Percentiles rank a stretch among this genome's conserved stretches.
Conservation (phyloP, 352 stramenopile genomes). For the Phytophthora vignae region DNA sequence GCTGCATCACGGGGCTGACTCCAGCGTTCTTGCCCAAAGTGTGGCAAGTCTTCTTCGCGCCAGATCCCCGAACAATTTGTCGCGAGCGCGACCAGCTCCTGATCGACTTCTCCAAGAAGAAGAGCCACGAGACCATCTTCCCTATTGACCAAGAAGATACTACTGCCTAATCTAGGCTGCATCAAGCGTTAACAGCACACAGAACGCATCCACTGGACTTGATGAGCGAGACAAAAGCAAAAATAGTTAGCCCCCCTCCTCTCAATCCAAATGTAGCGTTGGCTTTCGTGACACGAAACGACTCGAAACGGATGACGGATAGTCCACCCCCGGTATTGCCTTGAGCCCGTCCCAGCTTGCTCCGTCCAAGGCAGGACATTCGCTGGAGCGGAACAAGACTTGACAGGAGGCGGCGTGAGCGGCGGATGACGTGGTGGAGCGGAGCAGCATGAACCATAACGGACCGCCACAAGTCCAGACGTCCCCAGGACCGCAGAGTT, state of each 20-base stretch:
- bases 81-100: slow-evolving; percentile 55
- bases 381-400: background rate
- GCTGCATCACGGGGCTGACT: slow-evolving; percentile 38
- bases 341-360: background rate
- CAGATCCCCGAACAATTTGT: slow-evolving; percentile 56
- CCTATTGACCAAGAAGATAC: slow-evolving; percentile 44
- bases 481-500: slow-evolving; percentile 11
- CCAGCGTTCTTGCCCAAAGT: slow-evolving; percentile 43
- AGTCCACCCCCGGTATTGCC: background rate
- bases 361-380: background rate
- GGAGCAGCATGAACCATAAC: slow-evolving; percentile 27
- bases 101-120: slow-evolving; percentile 25
- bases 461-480: slow-evolving; percentile 11
- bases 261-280: background rate
- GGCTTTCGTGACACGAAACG: slow-evolving; percentile 10
- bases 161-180: background rate
- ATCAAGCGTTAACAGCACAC: background rate
- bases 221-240: background rate
- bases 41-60: slow-evolving; percentile 46
- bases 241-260: background rate
- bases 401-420: background rate
- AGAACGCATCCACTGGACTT: background rate
- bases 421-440: slow-evolving; percentile 8
- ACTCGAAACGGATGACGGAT: slow-evolving; percentile 25
- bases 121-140: slow-evolving; percentile 48